Evolutionary conservation across 2,329 filamentous ascomycete genomes (phyloP).

Genomic region (Fusarium scirpi): DNA sequence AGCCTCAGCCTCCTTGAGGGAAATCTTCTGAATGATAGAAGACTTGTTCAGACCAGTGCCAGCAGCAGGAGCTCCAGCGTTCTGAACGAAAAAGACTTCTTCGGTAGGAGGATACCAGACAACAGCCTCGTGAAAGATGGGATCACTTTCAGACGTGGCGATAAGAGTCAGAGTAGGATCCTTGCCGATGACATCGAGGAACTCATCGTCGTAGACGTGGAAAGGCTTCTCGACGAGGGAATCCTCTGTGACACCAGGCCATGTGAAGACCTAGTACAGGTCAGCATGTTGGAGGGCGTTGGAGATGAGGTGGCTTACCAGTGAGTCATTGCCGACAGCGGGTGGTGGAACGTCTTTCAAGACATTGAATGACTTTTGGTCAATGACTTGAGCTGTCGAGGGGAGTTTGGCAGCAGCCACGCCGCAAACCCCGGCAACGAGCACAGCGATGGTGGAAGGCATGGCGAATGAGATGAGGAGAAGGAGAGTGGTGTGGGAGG

Average conservation of each 20-base stretch:
- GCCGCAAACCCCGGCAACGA: conserved; percentile 34
- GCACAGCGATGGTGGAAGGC: conserved; percentile 33
- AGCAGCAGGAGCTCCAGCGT: conserved; percentile 59
- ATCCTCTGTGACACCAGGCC: conserved; percentile 42
- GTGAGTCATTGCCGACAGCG: conserved; percentile 26
- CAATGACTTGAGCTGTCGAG: conserved; percentile 37
- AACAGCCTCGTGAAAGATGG: conserved; percentile 67
- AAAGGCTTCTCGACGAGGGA: conserved; percentile 41
- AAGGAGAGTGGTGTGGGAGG: conserved; percentile 1
- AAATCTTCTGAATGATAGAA: conserved; percentile 63
- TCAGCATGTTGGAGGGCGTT: background rate
- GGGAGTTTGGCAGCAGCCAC: conserved; percentile 60
- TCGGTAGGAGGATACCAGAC: conserved; percentile 62
- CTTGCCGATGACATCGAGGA: conserved; percentile 61
- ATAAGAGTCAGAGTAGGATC: conserved; percentile 64
- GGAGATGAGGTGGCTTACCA: conserved; percentile 8
- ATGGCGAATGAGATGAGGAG: conserved; percentile 24
- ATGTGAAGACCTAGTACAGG: conserved; percentile 18
- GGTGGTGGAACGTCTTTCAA: conserved; percentile 37
- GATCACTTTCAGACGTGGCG: conserved; percentile 57
- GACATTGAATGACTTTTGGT: conserved; percentile 42
- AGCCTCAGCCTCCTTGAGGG: conserved; percentile 56
- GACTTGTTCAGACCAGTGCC: conserved; percentile 66
- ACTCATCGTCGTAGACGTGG: conserved; percentile 61
- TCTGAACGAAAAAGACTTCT: conserved; percentile 67